A percentile compares a stretch with the other conserved stretches of the same genome.
These are phyloP conservation scores for Crucihimalaya himalaica DNA, from an alignment of 345 rosid genomes.

Conservation along the genomic window DNA sequence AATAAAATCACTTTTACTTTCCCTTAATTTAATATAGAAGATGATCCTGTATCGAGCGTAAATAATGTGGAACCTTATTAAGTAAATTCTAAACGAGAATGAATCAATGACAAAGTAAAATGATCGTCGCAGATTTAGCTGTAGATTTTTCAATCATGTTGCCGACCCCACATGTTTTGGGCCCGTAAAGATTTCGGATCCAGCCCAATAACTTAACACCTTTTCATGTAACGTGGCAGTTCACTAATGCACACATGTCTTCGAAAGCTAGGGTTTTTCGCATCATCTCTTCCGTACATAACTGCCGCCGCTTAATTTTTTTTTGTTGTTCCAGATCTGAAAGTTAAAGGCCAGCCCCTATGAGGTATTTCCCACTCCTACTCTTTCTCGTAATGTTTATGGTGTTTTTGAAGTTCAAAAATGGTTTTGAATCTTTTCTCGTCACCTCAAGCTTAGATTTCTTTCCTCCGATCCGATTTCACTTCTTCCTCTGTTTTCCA, in stretches of 20 bases:
- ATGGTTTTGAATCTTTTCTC: not conserved
- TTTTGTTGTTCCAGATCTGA: not conserved
- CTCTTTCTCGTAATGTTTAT: not conserved
- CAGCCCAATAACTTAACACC: not conserved
- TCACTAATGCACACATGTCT: not conserved
- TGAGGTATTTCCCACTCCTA: not conserved
- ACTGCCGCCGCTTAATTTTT: not conserved
- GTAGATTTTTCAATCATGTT: too few relatives aligned
- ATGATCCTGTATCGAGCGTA: too few relatives aligned
- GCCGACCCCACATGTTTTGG: not conserved
- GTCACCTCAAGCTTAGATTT: not conserved
- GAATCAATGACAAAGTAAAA: too few relatives aligned
- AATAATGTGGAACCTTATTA: too few relatives aligned
- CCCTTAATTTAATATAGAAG: too few relatives aligned
- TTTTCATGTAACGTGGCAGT: not conserved
- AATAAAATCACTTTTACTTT: too few relatives aligned
- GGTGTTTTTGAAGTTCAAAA: too few relatives aligned
- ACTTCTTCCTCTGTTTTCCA: not conserved
- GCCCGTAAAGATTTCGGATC: not conserved
- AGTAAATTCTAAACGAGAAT: too few relatives aligned
- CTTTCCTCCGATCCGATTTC: not conserved
- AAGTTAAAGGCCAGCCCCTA: too few relatives aligned
- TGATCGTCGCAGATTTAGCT: too few relatives aligned
- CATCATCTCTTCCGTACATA: not conserved
- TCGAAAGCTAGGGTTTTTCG: not conserved